Evolutionary conservation across 306 rosid genomes (phyloP).

Genomic region (Quercus mongolica): DNA sequence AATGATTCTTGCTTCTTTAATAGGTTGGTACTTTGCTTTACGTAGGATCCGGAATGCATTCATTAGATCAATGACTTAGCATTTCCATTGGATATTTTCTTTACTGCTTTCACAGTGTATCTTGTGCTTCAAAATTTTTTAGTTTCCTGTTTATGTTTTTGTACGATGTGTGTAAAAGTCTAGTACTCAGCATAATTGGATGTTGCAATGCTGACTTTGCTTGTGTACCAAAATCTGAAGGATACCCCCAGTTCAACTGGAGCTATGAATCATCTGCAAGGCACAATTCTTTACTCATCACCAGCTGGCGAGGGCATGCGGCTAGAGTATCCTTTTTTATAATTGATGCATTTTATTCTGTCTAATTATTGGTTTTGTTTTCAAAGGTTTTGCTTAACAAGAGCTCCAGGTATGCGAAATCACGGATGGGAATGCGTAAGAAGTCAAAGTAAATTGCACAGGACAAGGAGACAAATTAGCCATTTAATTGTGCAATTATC

Average conservation of each 20-base stretch:
- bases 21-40: not conserved
- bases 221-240: slow-evolving; percentile 37
- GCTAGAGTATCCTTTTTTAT: slow-evolving; percentile 75
- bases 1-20: not conserved
- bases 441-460: slow-evolving; percentile 44
- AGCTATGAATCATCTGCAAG: slow-evolving; percentile 76
- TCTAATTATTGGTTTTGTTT: not conserved
- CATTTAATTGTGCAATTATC: not conserved
- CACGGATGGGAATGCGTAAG: slow-evolving; percentile 95
- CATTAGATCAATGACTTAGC: not conserved
- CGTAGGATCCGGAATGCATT: not conserved
- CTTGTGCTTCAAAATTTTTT: not conserved
- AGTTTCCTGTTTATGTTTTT: not conserved
- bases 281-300: slow-evolving; percentile 77
- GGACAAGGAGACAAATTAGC: not conserved
- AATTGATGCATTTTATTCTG: not conserved
- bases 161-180: not conserved
- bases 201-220: not conserved
- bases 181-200: not conserved
- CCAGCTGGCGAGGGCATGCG: slow-evolving; percentile 82
- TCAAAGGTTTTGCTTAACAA: slow-evolving; percentile 44
- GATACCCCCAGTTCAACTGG: slow-evolving; percentile 63
- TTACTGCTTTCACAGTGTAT: not conserved
- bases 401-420: slow-evolving; percentile 71
- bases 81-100: not conserved